Percentiles rank a stretch among this genome's conserved stretches.
phyloP scores from a whole-genome alignment of 805 yeast genomes.

The Schizosaccharomyces octosporus region DNA sequence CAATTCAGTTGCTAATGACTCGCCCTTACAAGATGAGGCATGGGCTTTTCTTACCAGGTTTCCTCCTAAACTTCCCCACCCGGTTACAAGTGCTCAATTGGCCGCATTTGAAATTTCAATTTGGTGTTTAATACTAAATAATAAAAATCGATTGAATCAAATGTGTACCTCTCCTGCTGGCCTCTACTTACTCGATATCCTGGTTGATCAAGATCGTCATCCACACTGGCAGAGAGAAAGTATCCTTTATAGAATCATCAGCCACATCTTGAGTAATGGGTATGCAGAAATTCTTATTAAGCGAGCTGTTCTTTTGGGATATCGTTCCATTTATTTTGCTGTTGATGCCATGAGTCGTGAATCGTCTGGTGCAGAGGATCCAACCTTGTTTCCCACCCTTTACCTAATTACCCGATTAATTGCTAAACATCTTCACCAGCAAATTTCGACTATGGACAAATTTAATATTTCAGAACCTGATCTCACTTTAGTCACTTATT shows the following conservation, averaged over 20 bases:
- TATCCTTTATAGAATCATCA: neutral
- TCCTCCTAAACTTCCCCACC: neutral
- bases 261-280: neutral
- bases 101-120: neutral
- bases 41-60: neutral
- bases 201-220: neutral
- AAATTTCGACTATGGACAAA: no score
- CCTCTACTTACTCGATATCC: neutral
- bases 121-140: neutral
- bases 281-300: neutral
- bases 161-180: neutral
- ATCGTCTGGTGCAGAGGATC: neutral
- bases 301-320: neutral
- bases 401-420: no score
- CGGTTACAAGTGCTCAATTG: neutral
- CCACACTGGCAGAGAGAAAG: neutral
- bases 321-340: neutral
- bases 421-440: no score
- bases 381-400: no score
- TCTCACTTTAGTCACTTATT: no score
- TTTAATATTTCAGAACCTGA: no score
- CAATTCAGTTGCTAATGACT: neutral
- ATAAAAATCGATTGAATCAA: neutral
- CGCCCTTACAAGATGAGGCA: neutral
- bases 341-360: neutral